These are phyloP conservation scores for Orbilia brochopaga DNA, from an alignment of 2,329 filamentous ascomycete species.

Conservation along the genomic window DNA sequence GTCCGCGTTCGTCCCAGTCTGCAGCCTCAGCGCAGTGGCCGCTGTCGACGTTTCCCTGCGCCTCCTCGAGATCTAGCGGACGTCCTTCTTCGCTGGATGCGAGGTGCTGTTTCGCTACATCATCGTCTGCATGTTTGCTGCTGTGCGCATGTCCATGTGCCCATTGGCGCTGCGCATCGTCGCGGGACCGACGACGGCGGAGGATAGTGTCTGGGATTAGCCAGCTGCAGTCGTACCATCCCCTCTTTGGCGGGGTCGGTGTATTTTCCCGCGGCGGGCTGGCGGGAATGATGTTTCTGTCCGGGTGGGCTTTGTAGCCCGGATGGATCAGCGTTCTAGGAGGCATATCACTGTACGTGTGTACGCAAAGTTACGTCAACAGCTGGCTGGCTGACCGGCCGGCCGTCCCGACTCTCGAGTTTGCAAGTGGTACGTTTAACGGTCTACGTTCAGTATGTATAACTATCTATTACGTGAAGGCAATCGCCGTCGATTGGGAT, in stretches of 20 bases:
- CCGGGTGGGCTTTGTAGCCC: not conserved
- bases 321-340: not conserved
- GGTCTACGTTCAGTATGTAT: not conserved
- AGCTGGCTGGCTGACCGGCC: too few relatives aligned
- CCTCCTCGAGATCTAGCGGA: not conserved
- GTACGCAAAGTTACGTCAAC: not conserved
- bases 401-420: not conserved
- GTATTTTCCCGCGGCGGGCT: not conserved
- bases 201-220: constrained; percentile 24
- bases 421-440: not conserved
- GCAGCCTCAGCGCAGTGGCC: constrained; percentile 33
- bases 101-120: not conserved
- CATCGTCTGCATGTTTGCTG: not conserved
- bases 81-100: too few relatives aligned
- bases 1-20: constrained; percentile 27
- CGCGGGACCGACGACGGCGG: not conserved
- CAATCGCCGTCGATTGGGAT: not conserved
- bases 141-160: too few relatives aligned
- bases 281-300: not conserved
- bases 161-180: not conserved
- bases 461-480: not conserved
- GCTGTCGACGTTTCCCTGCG: constrained; percentile 22
- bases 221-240: constrained; percentile 24
- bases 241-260: not conserved
- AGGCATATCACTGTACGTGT: not conserved